phyloP scores from a whole-genome alignment of 768 basidiomycete species.

The Polyporus arcularius region DNA sequence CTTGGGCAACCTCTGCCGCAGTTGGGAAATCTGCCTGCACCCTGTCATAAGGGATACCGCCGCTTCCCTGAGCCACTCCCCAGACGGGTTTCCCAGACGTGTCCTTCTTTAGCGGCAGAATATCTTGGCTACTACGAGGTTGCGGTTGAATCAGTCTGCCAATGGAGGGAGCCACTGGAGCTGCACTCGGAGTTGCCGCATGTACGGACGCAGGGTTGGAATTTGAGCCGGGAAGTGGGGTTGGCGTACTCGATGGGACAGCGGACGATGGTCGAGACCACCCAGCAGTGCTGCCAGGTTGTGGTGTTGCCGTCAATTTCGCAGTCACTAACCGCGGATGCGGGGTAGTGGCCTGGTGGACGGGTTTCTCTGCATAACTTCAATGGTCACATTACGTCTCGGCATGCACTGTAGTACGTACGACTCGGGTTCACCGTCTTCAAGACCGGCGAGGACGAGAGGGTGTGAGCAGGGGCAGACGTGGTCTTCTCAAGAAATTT shows the following conservation, averaged over 20 bases:
- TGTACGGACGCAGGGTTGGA: conserved; percentile 39
- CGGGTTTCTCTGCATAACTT: conserved; percentile 53
- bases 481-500: conserved; percentile 92
- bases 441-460: conserved; percentile 42
- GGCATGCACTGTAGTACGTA: conserved; percentile 36
- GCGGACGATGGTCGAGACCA: conserved; percentile 83
- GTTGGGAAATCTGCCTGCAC: conserved; percentile 86
- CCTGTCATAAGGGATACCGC: conserved; percentile 37
- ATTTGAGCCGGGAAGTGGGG: conserved; percentile 45
- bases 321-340: conserved; percentile 86
- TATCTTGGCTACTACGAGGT: conserved; percentile 40
- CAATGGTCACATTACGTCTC: conserved; percentile 1
- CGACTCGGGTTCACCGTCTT: conserved; percentile 57
- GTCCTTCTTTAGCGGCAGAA: conserved; percentile 34
- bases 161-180: conserved; percentile 54
- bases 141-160: conserved; percentile 74
- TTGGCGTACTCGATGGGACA: conserved; percentile 55
- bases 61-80: conserved; percentile 57
- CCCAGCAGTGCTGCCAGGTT: conserved; percentile 60
- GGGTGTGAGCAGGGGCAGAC: conserved; percentile 46
- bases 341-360: conserved; percentile 51
- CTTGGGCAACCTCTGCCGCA: conserved; percentile 91
- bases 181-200: conserved; percentile 31
- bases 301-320: conserved; percentile 74
- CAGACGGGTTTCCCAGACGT: conserved; percentile 60